phyloP scores from a whole-genome alignment of 257 asterid genomes.

The Misopates orontium region DNA sequence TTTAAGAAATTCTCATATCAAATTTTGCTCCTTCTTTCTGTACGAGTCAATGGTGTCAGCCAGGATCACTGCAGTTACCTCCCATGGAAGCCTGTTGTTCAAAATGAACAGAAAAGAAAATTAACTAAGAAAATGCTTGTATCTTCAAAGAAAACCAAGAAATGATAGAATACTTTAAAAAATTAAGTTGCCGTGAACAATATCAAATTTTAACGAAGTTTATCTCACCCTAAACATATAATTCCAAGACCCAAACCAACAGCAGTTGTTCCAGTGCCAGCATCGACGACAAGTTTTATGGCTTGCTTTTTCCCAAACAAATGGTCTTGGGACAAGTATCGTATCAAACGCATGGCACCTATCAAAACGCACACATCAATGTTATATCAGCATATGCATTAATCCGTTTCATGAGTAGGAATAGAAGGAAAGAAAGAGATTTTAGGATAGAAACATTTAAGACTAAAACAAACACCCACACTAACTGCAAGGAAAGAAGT shows the following conservation, averaged over 20 bases:
- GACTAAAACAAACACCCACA: no score
- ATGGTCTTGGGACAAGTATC: slow-evolving; percentile 61
- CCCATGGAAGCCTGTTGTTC: slow-evolving; percentile 81
- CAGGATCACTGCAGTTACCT: slow-evolving; percentile 76
- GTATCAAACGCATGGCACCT: slow-evolving; percentile 73
- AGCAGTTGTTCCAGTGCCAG: slow-evolving; percentile 96
- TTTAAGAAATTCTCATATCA: slow-evolving; percentile 55
- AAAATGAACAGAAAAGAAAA: not conserved
- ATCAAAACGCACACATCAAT: slow-evolving; percentile 4
- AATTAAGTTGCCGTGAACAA: no score
- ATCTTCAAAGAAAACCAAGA: no score
- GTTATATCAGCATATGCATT: slow-evolving; percentile 15
- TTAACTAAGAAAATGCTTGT: no score
- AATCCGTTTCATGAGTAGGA: not conserved
- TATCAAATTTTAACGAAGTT: not conserved
- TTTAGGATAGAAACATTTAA: no score
- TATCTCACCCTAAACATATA: slow-evolving; percentile 65
- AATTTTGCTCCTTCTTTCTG: slow-evolving; percentile 55
- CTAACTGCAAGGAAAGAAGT: no score
- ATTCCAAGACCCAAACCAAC: slow-evolving; percentile 81
- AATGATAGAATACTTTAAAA: no score
- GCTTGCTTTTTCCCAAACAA: slow-evolving; percentile 58
- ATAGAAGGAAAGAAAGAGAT: not conserved
- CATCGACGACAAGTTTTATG: slow-evolving; percentile 64
- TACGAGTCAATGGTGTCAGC: slow-evolving; percentile 71